phyloP scores from a whole-genome alignment of 805 yeast species.

The Candida dendrica region DNA sequence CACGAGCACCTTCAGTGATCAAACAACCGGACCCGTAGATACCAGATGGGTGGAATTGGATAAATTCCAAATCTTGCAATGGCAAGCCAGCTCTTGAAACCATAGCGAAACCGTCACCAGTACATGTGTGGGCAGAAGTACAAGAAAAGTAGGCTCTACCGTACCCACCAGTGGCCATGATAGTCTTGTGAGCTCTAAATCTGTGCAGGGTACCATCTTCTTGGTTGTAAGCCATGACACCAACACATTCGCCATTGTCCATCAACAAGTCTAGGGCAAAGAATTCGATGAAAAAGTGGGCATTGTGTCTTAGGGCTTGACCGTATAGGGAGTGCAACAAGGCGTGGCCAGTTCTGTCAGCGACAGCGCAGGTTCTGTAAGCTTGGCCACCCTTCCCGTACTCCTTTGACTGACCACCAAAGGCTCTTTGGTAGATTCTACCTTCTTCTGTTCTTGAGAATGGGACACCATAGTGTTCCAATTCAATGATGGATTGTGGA shows the following conservation, averaged over 20 bases:
- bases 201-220: constrained; percentile 98
- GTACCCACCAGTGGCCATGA: constrained; percentile 97
- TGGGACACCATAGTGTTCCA: constrained; percentile 98
- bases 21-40: constrained; percentile 98
- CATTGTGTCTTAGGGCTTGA: constrained; percentile 92
- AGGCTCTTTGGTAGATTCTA: constrained; percentile 95
- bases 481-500: constrained; percentile 88
- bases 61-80: constrained; percentile 92
- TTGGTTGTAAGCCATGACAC: constrained; percentile 95
- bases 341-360: constrained; percentile 98
- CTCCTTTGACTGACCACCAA: constrained; percentile 95
- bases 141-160: constrained; percentile 98
- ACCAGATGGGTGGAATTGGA: constrained; percentile 99
- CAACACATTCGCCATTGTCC: constrained; percentile 94
- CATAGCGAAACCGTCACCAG: constrained; percentile 99
- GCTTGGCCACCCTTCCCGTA: constrained; percentile 99
- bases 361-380: constrained; percentile 98
- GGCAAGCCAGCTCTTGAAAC: constrained; percentile 98
- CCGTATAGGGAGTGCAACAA: constrained; percentile 93
- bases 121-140: constrained; percentile 98
- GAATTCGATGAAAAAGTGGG: constrained; percentile 96
- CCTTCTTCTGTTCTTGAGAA: constrained; percentile 97
- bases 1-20: constrained; percentile 99
- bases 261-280: constrained; percentile 91
- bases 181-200: constrained; percentile 94